Percentiles rank a stretch among this genome's conserved stretches.
phyloP scores from a whole-genome alignment of 331 rosid genomes.

The Erythrophleum ivorense region DNA sequence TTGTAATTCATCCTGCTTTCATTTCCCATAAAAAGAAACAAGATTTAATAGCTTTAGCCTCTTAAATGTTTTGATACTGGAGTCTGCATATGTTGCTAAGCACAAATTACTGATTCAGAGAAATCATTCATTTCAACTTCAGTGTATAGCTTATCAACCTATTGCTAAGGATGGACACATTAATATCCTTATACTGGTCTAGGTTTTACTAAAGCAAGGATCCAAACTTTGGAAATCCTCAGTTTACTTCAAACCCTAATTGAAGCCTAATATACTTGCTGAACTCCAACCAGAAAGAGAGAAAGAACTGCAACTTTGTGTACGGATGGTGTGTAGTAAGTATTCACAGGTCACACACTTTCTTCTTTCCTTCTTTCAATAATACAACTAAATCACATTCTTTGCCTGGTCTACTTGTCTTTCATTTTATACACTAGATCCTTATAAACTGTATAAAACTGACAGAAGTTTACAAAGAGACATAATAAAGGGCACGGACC shows the following conservation, averaged over 20 bases:
- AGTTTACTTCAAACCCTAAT: neutral
- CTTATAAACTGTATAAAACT: neutral
- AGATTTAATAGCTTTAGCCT: neutral
- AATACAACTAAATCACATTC: conserved; percentile 13
- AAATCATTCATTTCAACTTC: neutral
- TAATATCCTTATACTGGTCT: neutral
- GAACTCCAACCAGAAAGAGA: neutral
- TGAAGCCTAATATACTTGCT: neutral
- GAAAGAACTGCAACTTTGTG: neutral
- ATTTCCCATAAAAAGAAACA: neutral
- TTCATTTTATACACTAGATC: neutral
- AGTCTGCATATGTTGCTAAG: neutral
- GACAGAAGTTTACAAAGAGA: neutral
- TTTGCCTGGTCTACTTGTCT: neutral
- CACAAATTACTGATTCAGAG: neutral
- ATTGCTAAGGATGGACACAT: neutral
- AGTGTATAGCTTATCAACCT: neutral
- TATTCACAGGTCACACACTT: conserved; percentile 3
- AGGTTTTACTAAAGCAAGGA: neutral
- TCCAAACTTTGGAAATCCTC: neutral
- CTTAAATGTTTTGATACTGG: neutral
- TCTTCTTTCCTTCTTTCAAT: neutral
- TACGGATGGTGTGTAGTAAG: neutral
- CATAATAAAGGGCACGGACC: conserved; percentile 32
- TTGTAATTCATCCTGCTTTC: neutral